phyloP scores from a whole-genome alignment of 202 grass and related monocot genomes.

The Setaria viridis region DNA sequence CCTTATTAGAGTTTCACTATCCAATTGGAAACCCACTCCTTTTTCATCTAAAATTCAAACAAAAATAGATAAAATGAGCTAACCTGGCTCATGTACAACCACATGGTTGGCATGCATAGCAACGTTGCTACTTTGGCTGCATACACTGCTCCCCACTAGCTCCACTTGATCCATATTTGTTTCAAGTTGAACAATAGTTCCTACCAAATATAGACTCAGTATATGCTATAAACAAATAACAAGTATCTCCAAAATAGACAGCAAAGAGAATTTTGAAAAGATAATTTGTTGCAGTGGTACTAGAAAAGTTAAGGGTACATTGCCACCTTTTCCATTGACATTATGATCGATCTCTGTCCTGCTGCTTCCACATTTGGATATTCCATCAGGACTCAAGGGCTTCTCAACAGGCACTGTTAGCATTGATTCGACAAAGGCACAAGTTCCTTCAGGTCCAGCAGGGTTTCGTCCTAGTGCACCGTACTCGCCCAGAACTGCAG shows the following conservation, averaged over 20 bases:
- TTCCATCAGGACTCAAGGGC: neutral
- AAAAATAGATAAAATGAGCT: conserved; percentile 31
- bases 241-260: conserved; percentile 21
- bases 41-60: conserved; percentile 25
- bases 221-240: neutral
- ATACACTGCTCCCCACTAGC: conserved; percentile 16
- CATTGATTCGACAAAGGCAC: conserved; percentile 16
- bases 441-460: conserved; percentile 24
- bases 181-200: conserved; percentile 29
- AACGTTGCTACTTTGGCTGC: conserved; percentile 33
- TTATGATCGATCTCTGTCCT: neutral
- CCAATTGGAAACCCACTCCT: neutral
- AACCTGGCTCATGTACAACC: conserved; percentile 45
- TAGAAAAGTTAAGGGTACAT: conserved; percentile 19
- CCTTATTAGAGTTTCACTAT: conserved; percentile 16
- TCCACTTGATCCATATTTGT: conserved; percentile 26
- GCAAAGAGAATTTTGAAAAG: conserved; percentile 2
- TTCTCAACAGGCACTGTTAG: conserved; percentile 1
- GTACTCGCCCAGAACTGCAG: neutral
- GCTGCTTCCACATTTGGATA: conserved; percentile 29
- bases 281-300: conserved; percentile 14
- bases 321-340: conserved; percentile 38
- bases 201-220: conserved; percentile 46
- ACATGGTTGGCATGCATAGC: neutral
- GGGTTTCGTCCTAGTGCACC: conserved; percentile 27